Conservation (phyloP, 352 stramenopile species). For the Pythium aphanidermatum region DNA sequence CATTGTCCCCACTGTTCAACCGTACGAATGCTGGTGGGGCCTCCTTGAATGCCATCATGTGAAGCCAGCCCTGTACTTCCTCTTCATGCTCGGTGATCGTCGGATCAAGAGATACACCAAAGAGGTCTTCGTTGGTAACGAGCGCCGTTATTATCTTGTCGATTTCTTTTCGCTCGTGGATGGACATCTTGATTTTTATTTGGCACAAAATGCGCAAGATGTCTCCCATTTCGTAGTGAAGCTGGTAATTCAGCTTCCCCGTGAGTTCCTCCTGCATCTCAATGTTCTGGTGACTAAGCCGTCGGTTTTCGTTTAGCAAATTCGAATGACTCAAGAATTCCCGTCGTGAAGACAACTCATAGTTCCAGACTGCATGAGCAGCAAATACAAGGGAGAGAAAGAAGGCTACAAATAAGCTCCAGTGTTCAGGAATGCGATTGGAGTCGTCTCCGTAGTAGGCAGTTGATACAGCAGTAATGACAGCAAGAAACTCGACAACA, state of each 20-base stretch:
- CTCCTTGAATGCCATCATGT: constrained; percentile 63
- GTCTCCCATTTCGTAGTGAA: constrained; percentile 72
- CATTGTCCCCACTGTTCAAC: background rate
- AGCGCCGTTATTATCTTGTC: constrained; percentile 71
- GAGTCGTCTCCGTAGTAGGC: constrained; percentile 12
- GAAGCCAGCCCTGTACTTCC: constrained; percentile 62
- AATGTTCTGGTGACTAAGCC: constrained; percentile 59
- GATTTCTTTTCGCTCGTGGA: constrained; percentile 39
- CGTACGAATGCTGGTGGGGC: constrained; percentile 10
- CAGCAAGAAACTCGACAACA: constrained; percentile 27
- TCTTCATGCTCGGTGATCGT: constrained; percentile 56
- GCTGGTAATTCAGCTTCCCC: constrained; percentile 50
- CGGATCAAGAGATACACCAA: constrained; percentile 48
- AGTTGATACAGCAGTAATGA: constrained; percentile 26
- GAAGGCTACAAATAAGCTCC: constrained; percentile 29
- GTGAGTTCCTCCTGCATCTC: constrained; percentile 63
- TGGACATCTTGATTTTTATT: constrained; percentile 59
- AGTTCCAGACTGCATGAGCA: constrained; percentile 35
- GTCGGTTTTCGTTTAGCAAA: constrained; percentile 44
- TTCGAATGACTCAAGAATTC: constrained; percentile 54
- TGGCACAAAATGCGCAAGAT: constrained; percentile 66
- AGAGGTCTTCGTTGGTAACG: constrained; percentile 57
- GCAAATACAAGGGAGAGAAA: constrained; percentile 28
- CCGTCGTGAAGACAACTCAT: constrained; percentile 32
- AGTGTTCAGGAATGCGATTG: constrained; percentile 10